Evolutionary conservation across 441 rosid genomes (phyloP).

Genomic region (Jatropha podagrica): DNA sequence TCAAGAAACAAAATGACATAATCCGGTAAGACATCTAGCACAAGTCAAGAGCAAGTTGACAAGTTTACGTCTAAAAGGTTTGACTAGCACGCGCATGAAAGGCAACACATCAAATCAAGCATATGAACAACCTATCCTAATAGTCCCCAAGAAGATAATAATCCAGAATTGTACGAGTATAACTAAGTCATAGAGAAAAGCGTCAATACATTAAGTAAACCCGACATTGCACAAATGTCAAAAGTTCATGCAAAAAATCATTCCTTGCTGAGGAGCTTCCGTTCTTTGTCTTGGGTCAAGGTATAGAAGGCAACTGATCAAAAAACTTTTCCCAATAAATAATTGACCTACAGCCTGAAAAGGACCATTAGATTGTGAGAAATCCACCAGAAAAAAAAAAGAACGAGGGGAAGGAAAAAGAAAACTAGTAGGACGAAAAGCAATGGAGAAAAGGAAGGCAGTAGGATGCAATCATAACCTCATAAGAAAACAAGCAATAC

Average conservation of each 20-base stretch:
- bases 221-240: constrained; percentile 78
- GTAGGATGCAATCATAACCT: not conserved
- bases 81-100: not conserved
- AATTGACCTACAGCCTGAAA: constrained; percentile 5
- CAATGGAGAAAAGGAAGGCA: too few relatives aligned
- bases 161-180: constrained; percentile 17
- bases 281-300: constrained; percentile 30
- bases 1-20: not conserved
- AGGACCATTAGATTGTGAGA: constrained; percentile 1
- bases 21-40: not conserved
- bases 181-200: constrained; percentile 19
- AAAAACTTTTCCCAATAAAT: constrained; percentile 3
- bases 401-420: not conserved
- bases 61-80: not conserved
- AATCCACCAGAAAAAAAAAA: not conserved
- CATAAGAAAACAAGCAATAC: not conserved
- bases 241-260: constrained; percentile 54
- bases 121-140: constrained; percentile 1
- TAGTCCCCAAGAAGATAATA: constrained; percentile 14
- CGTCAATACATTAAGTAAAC: constrained; percentile 75
- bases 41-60: not conserved
- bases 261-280: constrained; percentile 43
- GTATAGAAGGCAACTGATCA: not conserved
- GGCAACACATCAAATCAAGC: not conserved
- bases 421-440: not conserved